Base-by-base conservation (phyloP, 2,329 filamentous ascomycete genomes). In the Talaromyces piceae region DNA sequence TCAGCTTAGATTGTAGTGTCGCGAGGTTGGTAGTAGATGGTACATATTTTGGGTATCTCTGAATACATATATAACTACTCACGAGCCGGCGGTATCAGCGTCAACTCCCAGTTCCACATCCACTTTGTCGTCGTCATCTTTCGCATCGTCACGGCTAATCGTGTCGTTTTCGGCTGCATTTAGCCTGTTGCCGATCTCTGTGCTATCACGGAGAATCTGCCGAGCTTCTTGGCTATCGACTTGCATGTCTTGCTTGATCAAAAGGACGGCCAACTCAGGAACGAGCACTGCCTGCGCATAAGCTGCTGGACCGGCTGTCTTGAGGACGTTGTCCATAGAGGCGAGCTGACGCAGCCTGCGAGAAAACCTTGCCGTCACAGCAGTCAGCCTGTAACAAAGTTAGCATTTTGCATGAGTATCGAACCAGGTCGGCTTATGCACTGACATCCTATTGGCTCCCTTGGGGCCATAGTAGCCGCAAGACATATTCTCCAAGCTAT, bases 401-500 rank as follows among this genome's bases (percentile, higher is more conserved):
- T 27, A 52, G 30, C 23, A 39, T n/a, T 26, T 23, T 30, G n/a
- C 6, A 30, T 23, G 13, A 45, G 22, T 39, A n/a, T 22, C 8
- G 4, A 9, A 48, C 23, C 22, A 12, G 5, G 18, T 23, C 25
- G 25, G 16, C 26, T 11, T 25, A 49, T 27, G 37, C 18, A 50
- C 83, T 41, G 82, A 86, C 78, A 95, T 88, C 47, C 79, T 70
- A 45, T 80, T 80, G 47, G 86, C 76, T 1, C 90, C 90, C 18
- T 83, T 79, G 2, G 84, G 79, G 1, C 90, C 90, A 67, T 95
- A 95, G 68, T 95, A 95, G 0, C 90, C 90, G 8, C 87, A 86
- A 3, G 79, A 83, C 26, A 85, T 74, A 50, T 74, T 77, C 45
- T 77, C 74, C 25, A 80, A 71, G 4, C 62, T 64, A 50, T 63